Evolutionary conservation across 257 asterid species (phyloP), one percentile per base, ranked within the genome.

Genomic region (Avicennia marina): DNA sequence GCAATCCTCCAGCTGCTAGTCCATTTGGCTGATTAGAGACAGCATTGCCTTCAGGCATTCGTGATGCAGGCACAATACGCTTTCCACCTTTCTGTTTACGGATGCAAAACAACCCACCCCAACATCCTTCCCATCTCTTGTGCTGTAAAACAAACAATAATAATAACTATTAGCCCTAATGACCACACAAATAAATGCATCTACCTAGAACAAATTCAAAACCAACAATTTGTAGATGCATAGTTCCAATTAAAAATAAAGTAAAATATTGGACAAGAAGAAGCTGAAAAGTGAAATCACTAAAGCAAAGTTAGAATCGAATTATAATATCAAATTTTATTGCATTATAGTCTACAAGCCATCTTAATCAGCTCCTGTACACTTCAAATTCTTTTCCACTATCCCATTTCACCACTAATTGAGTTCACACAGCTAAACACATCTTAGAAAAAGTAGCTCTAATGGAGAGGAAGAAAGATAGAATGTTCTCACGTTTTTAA

Each of bases 1-100:
- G 71, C 75, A 90, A 60, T 45, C 82, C 90, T 63, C 84, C 94
- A 66, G 22, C 36, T 18, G 78, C 94, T 59, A 75, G 82, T 33
- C 88, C 82, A 43, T 80, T 85, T 58, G 80, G 77, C 63, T 82
- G 96, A 73, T 79, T 86, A 21, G 81, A 60, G 20, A 63, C 52
- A 25, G 75, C 64, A 66, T 78, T 87, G 64, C 83, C 62, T 53
- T 90, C 95, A 11, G 90, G 83, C 12, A 81, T 73, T 70, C 95
- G 95, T 18, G 94, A 77, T 13, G 95, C 78, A 17, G 98, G 98
- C 10, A 81, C 93, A n/a, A 90, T 81, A 40, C 98, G 96, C 63
- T 72, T 90, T 70, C 93, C 91, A 19, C 95, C 96, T 63, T 87
- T 88, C 73, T 87, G 95, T 60, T 84, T 88, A 55, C 90, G 73